Base-by-base conservation (phyloP, 345 rosid species). In the Lepidium didymum region DNA sequence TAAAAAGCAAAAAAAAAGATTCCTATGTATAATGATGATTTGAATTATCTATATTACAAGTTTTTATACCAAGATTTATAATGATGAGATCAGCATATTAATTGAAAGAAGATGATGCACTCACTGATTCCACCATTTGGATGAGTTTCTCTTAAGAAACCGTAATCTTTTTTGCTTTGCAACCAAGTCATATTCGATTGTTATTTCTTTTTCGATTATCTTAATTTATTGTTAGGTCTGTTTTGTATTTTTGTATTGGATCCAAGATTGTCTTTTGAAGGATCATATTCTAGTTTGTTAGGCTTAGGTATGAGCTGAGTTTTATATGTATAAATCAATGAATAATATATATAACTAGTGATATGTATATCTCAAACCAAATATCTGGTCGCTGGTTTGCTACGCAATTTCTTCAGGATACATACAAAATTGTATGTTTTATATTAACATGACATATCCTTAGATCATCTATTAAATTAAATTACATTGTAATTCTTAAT, bases 131-230 rank as follows among this genome's bases (percentile, higher is more conserved):
- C 67, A 73, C 77, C 67, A 58, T 40, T 64, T 66, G 56, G 67
- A 74, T 59, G 77, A 74, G 77, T 67, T 74, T 59, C 50, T 67
- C 72, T 67, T 35, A 74, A 74, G 77, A 51, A 58, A 66, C 72
- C 77, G 73, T 67, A 74, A 74, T 59, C 77, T 53, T 61, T 27
- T 56, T 74, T 66, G 77, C 77, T 74, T 74, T 67, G 68, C 47
- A 51, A 23, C 42, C 72, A 74, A 74, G 72, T 16, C 68, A 50
- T 43, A 35, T 49, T 31, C 7, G 18, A 37, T 45, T 62, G 16
- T 53, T 33, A 19, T 19, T 38, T 62, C 8, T 43, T 70, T 27
- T 62, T 44, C 3, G 31, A 53, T 53, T 62, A 62, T 43, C 16
- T 45, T 27, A 27, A 4, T 27, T 42, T 16, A 34, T 53, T 11